These are phyloP conservation scores for Pezicula radicicola DNA, from an alignment of 2,329 filamentous ascomycete genomes.

Conservation along the genomic window DNA sequence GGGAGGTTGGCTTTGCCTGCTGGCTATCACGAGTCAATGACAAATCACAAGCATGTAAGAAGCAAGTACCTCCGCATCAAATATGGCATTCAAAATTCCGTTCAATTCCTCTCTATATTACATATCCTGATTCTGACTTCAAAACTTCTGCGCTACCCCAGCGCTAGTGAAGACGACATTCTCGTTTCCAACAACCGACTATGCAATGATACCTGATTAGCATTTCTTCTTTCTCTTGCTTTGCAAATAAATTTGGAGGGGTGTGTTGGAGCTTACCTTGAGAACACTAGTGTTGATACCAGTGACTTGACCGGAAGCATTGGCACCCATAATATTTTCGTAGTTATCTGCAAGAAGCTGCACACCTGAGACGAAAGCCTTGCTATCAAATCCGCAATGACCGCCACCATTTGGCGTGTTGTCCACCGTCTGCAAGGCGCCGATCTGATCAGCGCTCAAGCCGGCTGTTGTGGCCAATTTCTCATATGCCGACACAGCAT, in stretches of 20 bases:
- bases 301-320: slow-evolving; percentile 45
- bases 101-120: neutral
- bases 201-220: slow-evolving; percentile 4
- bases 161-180: slow-evolving; percentile 3
- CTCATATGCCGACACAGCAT: slow-evolving; percentile 49
- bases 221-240: neutral
- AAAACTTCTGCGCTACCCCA: neutral
- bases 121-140: neutral
- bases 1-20: too few relatives aligned
- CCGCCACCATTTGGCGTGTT: slow-evolving; percentile 53
- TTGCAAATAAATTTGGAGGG: too few relatives aligned
- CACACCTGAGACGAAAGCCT: slow-evolving; percentile 52
- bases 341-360: slow-evolving; percentile 54
- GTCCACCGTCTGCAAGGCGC: slow-evolving; percentile 52
- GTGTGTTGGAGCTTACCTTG: slow-evolving; percentile 23
- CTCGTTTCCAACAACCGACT: slow-evolving; percentile 23
- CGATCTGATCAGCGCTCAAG: slow-evolving; percentile 40
- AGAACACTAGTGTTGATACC: slow-evolving; percentile 49
- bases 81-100: neutral
- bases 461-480: slow-evolving; percentile 41
- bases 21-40: too few relatives aligned
- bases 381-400: slow-evolving; percentile 55
- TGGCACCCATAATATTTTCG: slow-evolving; percentile 46
- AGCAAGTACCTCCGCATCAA: too few relatives aligned
- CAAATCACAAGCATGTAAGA: too few relatives aligned